phyloP scores from a whole-genome alignment of 2,329 filamentous ascomycete genomes.

The Aspergillus piperis region DNA sequence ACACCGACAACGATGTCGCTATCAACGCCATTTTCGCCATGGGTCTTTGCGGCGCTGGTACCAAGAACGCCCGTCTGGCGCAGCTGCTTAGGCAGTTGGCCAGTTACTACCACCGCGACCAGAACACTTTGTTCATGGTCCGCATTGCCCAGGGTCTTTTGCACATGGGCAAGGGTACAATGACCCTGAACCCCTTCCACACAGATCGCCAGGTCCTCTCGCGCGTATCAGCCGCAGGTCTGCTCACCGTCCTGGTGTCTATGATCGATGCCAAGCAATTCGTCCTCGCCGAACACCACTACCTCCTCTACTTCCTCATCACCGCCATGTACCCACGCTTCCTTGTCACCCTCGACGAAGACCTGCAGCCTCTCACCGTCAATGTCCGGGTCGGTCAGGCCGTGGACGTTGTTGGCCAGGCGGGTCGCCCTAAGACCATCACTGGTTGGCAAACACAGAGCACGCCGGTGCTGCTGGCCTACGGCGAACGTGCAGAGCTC shows the following conservation, averaged over 20 bases:
- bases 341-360: conserved; percentile 92
- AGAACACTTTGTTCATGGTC: conserved; percentile 98
- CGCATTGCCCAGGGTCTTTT: conserved; percentile 95
- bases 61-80: conserved; percentile 94
- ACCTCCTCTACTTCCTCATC: conserved; percentile 95
- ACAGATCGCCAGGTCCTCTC: conserved; percentile 96
- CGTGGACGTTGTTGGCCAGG: conserved; percentile 96
- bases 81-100: conserved; percentile 92
- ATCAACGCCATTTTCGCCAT: conserved; percentile 99
- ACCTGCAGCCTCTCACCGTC: conserved; percentile 88
- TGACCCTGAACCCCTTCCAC: conserved; percentile 98
- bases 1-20: conserved; percentile 97
- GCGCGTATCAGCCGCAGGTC: conserved; percentile 81
- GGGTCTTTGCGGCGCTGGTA: conserved; percentile 94
- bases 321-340: conserved; percentile 97
- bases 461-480: conserved; percentile 92
- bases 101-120: conserved; percentile 96
- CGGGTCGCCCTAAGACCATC: conserved; percentile 96
- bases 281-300: conserved; percentile 72
- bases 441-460: conserved; percentile 99
- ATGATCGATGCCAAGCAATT: conserved; percentile 95
- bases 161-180: conserved; percentile 98
- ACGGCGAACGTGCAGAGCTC: conserved; percentile 92
- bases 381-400: conserved; percentile 97
- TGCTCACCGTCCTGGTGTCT: conserved; percentile 85